These are phyloP conservation scores for Phyllostachys edulis DNA, from an alignment of 176 grass and related monocot genomes.

Conservation along the genomic window DNA sequence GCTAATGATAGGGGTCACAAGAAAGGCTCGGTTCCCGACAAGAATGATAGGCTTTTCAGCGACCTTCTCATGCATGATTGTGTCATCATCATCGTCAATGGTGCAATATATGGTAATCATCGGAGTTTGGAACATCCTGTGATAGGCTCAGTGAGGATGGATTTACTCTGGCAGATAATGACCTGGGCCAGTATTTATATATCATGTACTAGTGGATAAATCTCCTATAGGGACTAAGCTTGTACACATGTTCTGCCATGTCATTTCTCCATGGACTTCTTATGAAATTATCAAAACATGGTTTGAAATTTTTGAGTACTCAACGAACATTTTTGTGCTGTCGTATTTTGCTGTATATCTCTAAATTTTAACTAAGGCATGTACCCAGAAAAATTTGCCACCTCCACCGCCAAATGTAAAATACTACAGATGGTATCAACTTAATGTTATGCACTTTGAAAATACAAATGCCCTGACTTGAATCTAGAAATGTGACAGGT, in stretches of 20 bases:
- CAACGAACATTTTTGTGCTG: not conserved
- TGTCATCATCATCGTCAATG: not conserved
- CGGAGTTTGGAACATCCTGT: slow-evolving; percentile 36
- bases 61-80: slow-evolving; percentile 9
- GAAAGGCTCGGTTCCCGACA: slow-evolving; percentile 16
- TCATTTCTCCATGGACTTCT: not conserved
- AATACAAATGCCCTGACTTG: not conserved
- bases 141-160: not conserved
- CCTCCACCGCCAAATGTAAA: not conserved
- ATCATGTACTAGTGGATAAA: not conserved
- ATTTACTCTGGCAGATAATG: slow-evolving; percentile 41
- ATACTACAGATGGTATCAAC: not conserved
- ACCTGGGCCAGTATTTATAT: slow-evolving; percentile 11
- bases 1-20: slow-evolving; percentile 33
- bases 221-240: not conserved
- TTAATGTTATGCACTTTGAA: not conserved
- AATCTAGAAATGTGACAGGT: not conserved
- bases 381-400: not conserved
- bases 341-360: not conserved
- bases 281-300: not conserved
- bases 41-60: slow-evolving; percentile 22
- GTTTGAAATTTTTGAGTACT: not conserved
- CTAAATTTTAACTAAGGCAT: not conserved
- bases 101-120: not conserved
- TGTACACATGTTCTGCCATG: not conserved